phyloP scores from a whole-genome alignment of 306 rosid species.

The Castanea sativa region DNA sequence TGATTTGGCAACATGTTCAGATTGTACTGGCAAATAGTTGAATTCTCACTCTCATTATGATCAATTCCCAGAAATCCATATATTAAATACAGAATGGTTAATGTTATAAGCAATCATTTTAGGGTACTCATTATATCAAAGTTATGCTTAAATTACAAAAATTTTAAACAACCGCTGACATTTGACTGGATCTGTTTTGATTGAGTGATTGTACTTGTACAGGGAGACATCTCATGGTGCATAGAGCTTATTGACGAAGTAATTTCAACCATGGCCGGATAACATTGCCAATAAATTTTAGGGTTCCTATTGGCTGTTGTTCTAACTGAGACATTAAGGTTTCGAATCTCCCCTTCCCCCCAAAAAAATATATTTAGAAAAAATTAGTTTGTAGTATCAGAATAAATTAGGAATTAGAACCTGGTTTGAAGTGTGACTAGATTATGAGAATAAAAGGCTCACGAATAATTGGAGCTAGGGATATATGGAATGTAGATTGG shows the following conservation, averaged over 20 bases:
- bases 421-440: not conserved
- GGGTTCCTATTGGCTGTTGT: no score
- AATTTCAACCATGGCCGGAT: not conserved
- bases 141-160: not conserved
- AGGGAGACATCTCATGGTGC: not conserved
- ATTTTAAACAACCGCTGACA: not conserved
- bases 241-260: not conserved
- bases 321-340: no score
- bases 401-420: no score
- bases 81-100: not conserved
- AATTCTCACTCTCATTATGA: not conserved
- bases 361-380: no score
- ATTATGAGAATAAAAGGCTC: not conserved
- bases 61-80: not conserved
- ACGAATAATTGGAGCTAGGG: no score
- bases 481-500: not conserved
- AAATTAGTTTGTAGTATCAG: no score
- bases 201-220: not conserved
- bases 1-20: not conserved
- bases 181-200: not conserved
- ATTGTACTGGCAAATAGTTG: not conserved
- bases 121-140: not conserved
- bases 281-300: not conserved
- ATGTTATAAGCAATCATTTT: not conserved
- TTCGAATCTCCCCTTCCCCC: no score